A percentile compares a stretch with the other conserved stretches of the same genome.
These are phyloP conservation scores for Collybia mongolica DNA, from an alignment of 768 basidiomycete species.

Conservation along the genomic window DNA sequence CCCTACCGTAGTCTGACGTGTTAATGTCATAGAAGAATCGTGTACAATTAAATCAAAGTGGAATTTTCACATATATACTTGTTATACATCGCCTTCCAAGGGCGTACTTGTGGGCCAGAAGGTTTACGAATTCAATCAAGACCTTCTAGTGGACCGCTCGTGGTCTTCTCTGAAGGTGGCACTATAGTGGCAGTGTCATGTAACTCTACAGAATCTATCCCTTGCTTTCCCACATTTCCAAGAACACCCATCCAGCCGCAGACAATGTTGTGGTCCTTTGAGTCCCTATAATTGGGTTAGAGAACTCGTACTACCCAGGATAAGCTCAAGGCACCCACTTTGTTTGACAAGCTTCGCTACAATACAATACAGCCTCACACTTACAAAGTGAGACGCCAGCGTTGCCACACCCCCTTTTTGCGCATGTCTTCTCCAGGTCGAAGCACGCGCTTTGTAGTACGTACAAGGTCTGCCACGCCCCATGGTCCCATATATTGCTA, in stretches of 20 bases:
- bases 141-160: too few species aligned
- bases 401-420: constrained; percentile 9
- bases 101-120: too few species aligned
- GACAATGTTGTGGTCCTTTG: neutral
- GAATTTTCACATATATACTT: too few species aligned
- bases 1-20: too few species aligned
- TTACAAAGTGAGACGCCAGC: neutral
- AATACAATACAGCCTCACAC: constrained; percentile 6
- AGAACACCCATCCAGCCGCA: constrained; percentile 2
- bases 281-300: neutral
- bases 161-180: too few species aligned
- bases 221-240: neutral
- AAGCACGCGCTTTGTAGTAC: constrained; percentile 2
- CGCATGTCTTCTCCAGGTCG: constrained; percentile 3
- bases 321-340: constrained; percentile 3
- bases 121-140: too few species aligned
- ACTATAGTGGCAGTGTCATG: too few species aligned
- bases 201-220: too few species aligned
- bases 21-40: too few species aligned
- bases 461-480: constrained; percentile 6
- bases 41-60: too few species aligned
- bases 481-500: constrained; percentile 8
- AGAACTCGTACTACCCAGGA: neutral
- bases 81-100: too few species aligned
- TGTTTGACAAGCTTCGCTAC: constrained; percentile 3